Evolutionary conservation across 305 asterid genomes (phyloP), one percentile per base, ranked within the genome.

Genomic region (Fraxinus albicans): DNA sequence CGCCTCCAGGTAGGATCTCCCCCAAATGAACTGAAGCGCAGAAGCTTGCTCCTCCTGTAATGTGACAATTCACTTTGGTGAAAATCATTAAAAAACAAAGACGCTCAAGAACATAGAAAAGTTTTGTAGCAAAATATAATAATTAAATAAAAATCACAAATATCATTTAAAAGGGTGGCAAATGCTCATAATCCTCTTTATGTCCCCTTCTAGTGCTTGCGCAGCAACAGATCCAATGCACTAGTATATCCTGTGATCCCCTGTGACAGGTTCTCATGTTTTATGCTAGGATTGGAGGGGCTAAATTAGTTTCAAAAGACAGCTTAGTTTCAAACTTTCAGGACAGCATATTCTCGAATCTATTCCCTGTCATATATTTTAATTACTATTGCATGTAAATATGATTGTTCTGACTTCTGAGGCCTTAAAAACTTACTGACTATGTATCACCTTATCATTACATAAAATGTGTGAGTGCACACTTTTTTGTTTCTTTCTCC

Each of bases 11-110:
- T 27, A 89, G 90, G 85, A 95, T 91, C 91, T 94, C 98, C 72
- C 97, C 99, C 81, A 94, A 29, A 77, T 95, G 99, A 85, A 92
- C 83, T 0, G 96, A 93, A 76, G 81, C 87, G 87, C 98, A 95
- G 70, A 81, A 88, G 42, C 76, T 85, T 9, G 97, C 97, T 77
- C 97, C 98, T 60, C 99, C 99, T 95, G 94, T 86, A 88, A 60
- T 73, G 70, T 5, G 79, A 70, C n/a, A 78, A 34, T 7, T 58
- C 77, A 80, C 84, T 60, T 76, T 40, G 82, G 53, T 88, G 31
- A 53, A 79, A 81, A 83, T 69, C 50, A 42, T n/a, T 42, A 25
- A 9, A 67, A 67, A 19, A 40, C 67, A 77, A 60, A 47, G 21
- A 27, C 21, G 12, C 76, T 38, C 25, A 25, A 53, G 63, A 17